Percentiles rank a stretch among this genome's conserved stretches.
Conservation (phyloP, 2,329 filamentous ascomycete species). For the Bipolaris gigantea region DNA sequence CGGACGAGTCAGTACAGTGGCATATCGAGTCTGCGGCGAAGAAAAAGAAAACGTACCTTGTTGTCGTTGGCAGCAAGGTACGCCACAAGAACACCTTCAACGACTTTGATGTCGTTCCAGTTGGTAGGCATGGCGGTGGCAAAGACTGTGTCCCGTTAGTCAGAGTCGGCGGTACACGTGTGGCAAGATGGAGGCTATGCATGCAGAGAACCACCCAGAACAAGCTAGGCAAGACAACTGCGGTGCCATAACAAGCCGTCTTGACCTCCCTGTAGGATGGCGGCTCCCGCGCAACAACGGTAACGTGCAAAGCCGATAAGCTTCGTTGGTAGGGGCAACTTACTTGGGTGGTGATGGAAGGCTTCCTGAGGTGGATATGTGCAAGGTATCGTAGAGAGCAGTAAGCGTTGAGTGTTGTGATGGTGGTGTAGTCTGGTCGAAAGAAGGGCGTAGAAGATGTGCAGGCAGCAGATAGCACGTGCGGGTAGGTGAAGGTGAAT, state of each 20-base stretch:
- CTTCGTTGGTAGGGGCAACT: neutral
- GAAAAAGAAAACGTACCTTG: slow-evolving; percentile 32
- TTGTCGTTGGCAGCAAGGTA: slow-evolving; percentile 41
- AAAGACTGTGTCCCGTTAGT: neutral
- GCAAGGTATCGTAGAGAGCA: neutral
- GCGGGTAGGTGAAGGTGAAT: neutral
- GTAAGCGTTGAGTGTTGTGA: neutral
- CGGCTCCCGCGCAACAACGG: neutral
- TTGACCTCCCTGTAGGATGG: neutral
- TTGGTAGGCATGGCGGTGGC: slow-evolving; percentile 37
- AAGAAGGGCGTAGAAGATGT: neutral
- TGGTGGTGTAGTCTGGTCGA: neutral
- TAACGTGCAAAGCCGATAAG: neutral
- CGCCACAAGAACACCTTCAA: slow-evolving; percentile 47
- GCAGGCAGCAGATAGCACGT: neutral
- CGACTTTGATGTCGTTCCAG: slow-evolving; percentile 42
- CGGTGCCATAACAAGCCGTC: too few species aligned
- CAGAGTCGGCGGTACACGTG: neutral
- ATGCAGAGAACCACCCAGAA: neutral
- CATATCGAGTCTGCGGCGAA: too few species aligned
- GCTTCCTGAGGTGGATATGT: too few species aligned
- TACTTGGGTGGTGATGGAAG: neutral
- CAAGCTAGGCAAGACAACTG: neutral
- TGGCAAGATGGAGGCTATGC: neutral
- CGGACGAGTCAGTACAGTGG: slow-evolving; percentile 3